phyloP scores from a whole-genome alignment of 495 filamentous ascomycete genomes.

The Glonium stellatum region DNA sequence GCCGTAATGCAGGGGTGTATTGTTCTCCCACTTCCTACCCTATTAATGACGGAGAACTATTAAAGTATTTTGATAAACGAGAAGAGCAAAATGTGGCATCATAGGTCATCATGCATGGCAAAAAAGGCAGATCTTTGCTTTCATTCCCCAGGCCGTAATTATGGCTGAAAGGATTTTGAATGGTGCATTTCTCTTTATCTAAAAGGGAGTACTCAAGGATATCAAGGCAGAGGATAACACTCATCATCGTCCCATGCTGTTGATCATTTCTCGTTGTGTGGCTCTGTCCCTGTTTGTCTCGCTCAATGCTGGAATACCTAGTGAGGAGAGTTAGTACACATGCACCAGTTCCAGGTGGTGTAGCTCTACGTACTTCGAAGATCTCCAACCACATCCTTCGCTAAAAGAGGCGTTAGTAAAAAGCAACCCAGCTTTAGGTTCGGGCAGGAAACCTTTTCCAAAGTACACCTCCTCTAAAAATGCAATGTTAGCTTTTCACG shows the following conservation, averaged over 20 bases:
- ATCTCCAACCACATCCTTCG: constrained; percentile 97
- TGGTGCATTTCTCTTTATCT: no score
- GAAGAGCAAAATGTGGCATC: no score
- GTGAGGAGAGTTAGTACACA: constrained; percentile 4
- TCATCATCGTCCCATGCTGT: constrained; percentile 52
- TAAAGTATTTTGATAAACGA: no score
- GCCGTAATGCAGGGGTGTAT: no score
- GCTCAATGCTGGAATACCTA: constrained; percentile 69
- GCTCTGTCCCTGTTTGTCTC: constrained; percentile 80
- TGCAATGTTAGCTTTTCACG: constrained; percentile 4
- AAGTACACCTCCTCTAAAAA: constrained; percentile 89
- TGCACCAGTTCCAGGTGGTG: constrained; percentile 1
- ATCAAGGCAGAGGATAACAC: not conserved
- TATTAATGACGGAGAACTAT: no score
- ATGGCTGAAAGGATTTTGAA: no score
- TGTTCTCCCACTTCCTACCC: no score
- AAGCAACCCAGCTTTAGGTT: not conserved
- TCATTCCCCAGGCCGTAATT: no score
- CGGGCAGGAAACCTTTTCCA: constrained; percentile 53
- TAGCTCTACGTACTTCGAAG: constrained; percentile 61
- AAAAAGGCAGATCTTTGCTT: no score
- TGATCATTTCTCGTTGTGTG: constrained; percentile 86
- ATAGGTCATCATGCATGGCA: no score
- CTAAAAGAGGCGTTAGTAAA: constrained; percentile 28
- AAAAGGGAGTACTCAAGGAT: no score